These are phyloP conservation scores for Excoecaria agallocha DNA, from an alignment of 345 rosid genomes.

Conservation along the genomic window DNA sequence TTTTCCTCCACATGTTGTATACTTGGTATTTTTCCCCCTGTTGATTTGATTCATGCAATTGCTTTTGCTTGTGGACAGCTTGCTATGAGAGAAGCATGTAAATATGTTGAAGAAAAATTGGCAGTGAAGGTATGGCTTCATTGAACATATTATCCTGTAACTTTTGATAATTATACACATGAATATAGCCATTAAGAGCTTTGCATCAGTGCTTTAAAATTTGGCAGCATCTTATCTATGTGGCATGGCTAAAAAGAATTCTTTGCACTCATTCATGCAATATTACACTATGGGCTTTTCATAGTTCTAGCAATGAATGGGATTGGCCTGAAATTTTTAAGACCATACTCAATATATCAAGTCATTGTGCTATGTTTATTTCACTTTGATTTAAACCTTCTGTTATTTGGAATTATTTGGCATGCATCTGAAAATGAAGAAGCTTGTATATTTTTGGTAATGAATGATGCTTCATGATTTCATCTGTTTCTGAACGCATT, in stretches of 20 bases:
- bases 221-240: not conserved
- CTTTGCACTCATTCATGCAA: not conserved
- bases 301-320: not conserved
- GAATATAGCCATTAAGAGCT: not conserved
- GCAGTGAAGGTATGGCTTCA: conserved; percentile 60
- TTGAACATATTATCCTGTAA: not conserved
- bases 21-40: not conserved
- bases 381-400: not conserved
- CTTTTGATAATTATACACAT: not conserved
- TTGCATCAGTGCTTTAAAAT: not conserved
- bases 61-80: conserved; percentile 47
- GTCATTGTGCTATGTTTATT: not conserved
- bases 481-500: not conserved
- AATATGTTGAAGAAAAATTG: conserved; percentile 84
- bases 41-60: not conserved
- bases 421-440: not conserved
- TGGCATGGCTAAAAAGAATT: not conserved
- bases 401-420: too few relatives aligned
- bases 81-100: conserved; percentile 98
- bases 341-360: not conserved
- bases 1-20: not conserved
- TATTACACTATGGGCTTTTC: not conserved
- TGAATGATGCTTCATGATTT: not conserved
- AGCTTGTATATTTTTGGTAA: not conserved
- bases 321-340: not conserved